A percentile compares a stretch with the other conserved stretches of the same genome.
Conservation (phyloP, 140 eudicot species). For the Stevia rebaudiana region DNA sequence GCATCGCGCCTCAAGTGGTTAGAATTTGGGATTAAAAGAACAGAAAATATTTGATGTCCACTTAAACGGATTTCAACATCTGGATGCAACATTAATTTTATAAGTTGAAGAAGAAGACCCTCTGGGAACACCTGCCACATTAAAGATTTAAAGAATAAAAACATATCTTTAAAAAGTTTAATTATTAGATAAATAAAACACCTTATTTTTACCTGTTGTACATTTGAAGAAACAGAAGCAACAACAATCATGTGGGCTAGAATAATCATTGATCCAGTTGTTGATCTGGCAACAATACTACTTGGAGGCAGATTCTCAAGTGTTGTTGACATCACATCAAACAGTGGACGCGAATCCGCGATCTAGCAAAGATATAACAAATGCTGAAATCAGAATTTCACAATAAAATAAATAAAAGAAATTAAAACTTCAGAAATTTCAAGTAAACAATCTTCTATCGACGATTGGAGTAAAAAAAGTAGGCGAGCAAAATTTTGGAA, state of each 20-base stretch:
- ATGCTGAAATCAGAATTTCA: slow-evolving; percentile 5
- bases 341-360: slow-evolving; percentile 62
- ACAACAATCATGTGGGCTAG: slow-evolving; percentile 84
- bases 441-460: too few species aligned
- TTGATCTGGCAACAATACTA: slow-evolving; percentile 67
- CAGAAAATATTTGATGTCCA: slow-evolving; percentile 79
- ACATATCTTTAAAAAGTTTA: neutral
- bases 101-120: slow-evolving; percentile 72
- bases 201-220: slow-evolving; percentile 55
- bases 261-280: slow-evolving; percentile 72
- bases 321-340: slow-evolving; percentile 80
- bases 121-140: slow-evolving; percentile 78
- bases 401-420: neutral
- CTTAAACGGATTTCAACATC: slow-evolving; percentile 82
- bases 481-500: neutral
- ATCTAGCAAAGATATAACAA: slow-evolving; percentile 36
- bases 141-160: neutral
- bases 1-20: slow-evolving; percentile 53
- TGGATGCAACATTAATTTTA: slow-evolving; percentile 75
- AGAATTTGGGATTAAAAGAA: slow-evolving; percentile 70
- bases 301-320: slow-evolving; percentile 69
- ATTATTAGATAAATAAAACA: neutral
- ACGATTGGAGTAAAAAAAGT: neutral
- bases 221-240: slow-evolving; percentile 55
- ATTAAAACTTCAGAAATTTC: too few species aligned